Evolutionary conservation across 805 yeast genomes (phyloP).

Genomic region (Cyberlindnera euphorbiae): DNA sequence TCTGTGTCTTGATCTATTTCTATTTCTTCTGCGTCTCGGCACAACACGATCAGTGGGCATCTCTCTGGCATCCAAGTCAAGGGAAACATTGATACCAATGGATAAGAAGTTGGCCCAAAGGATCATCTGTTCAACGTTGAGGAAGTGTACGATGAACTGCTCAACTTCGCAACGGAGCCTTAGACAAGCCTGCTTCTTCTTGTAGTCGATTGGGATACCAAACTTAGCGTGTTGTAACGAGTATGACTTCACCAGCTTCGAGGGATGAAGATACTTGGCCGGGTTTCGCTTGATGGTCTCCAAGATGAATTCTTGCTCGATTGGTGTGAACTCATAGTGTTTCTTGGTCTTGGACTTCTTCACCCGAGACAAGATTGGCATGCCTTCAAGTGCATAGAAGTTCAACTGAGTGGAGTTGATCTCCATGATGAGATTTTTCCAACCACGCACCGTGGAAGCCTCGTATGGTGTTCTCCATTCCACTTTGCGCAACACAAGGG

Average conservation of each 20-base stretch:
- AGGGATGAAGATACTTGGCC: slow-evolving; percentile 8
- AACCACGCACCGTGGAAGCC: slow-evolving; percentile 56
- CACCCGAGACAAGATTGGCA: slow-evolving; percentile 27
- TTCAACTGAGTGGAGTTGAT: slow-evolving; percentile 84
- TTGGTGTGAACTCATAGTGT: slow-evolving; percentile 21
- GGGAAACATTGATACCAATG: slow-evolving; percentile 73
- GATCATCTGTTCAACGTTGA: slow-evolving; percentile 59
- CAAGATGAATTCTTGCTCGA: slow-evolving; percentile 24
- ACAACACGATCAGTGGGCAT: slow-evolving; percentile 76
- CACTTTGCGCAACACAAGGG: slow-evolving; percentile 55
- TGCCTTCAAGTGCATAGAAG: slow-evolving; percentile 45
- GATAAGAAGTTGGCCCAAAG: slow-evolving; percentile 73
- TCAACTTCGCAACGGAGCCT: slow-evolving; percentile 79
- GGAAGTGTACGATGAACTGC: slow-evolving; percentile 69
- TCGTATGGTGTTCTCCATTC: slow-evolving; percentile 82
- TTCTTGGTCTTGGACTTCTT: slow-evolving; percentile 27
- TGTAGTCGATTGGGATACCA: slow-evolving; percentile 85
- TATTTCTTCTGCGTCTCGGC: slow-evolving; percentile 64
- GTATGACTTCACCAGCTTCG: slow-evolving; percentile 52
- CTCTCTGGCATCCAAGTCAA: slow-evolving; percentile 69
- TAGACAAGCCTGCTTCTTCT: slow-evolving; percentile 60
- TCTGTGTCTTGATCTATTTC: slow-evolving; percentile 22
- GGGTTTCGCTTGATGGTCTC: slow-evolving; percentile 17
- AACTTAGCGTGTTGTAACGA: slow-evolving; percentile 79
- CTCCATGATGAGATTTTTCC: slow-evolving; percentile 69